Evolutionary conservation across 148 eudicot species (phyloP).

Genomic region (Chenopodium album): DNA sequence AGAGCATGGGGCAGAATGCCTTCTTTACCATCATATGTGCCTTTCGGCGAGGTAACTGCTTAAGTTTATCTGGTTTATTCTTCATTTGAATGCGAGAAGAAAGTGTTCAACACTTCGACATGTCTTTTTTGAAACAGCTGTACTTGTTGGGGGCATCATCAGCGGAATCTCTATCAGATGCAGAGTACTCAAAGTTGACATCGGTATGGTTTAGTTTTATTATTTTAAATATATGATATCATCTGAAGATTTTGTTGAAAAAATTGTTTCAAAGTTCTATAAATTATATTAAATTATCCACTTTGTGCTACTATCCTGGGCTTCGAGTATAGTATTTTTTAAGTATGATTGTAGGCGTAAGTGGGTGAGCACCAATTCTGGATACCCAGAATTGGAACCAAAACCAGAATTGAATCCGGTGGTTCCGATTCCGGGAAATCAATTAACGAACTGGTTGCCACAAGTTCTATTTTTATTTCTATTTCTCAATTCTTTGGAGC

Average conservation of each 20-base stretch:
- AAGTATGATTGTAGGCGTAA: not conserved
- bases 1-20: slow-evolving; percentile 81
- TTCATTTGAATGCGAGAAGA: not conserved
- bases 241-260: not conserved
- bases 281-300: not conserved
- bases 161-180: slow-evolving; percentile 78
- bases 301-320: not conserved
- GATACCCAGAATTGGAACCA: no score
- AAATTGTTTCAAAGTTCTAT: not conserved
- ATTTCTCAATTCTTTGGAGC: no score
- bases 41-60: slow-evolving; percentile 85
- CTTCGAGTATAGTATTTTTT: not conserved
- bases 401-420: no score
- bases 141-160: slow-evolving; percentile 87
- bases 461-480: no score
- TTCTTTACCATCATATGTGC: slow-evolving; percentile 89
- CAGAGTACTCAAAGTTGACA: slow-evolving; percentile 95
- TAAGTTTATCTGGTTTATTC: slow-evolving; percentile 6
- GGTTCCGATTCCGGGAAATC: no score
- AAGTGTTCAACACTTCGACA: not conserved
- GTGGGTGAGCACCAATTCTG: no score
- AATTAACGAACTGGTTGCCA: no score
- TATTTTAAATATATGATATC: slow-evolving; percentile 14
- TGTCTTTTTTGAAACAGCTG: slow-evolving; percentile 47
- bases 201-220: slow-evolving; percentile 53